phyloP scores from a whole-genome alignment of 192 early-diverging fungal species.

The Irineochytrium annulatum region DNA sequence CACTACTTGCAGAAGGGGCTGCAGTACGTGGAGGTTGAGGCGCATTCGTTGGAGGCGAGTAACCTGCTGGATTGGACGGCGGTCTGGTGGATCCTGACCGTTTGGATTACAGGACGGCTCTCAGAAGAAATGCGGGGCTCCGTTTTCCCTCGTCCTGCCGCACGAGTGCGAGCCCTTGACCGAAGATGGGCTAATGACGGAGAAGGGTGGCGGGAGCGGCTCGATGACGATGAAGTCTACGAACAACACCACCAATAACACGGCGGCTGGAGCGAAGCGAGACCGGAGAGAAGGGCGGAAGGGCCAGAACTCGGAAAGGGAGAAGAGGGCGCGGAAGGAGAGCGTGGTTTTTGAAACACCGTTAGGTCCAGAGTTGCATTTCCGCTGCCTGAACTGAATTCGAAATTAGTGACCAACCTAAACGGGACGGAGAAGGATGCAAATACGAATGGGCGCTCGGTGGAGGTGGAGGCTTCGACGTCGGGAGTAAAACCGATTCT shows the following conservation, averaged over 20 bases:
- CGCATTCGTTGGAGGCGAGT: slow-evolving; percentile 73
- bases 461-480: too few relatives aligned
- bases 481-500: slow-evolving; percentile 28
- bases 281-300: slow-evolving; percentile 9
- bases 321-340: slow-evolving; percentile 13
- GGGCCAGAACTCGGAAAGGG: slow-evolving; percentile 7
- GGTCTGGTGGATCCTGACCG: too few relatives aligned
- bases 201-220: slow-evolving; percentile 11
- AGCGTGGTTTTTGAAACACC: not conserved
- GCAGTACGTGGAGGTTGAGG: slow-evolving; percentile 85
- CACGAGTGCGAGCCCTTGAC: slow-evolving; percentile 60
- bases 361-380: too few relatives aligned
- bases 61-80: too few relatives aligned
- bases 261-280: not conserved
- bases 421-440: too few relatives aligned
- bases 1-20: slow-evolving; percentile 87
- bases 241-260: not conserved
- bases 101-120: slow-evolving; percentile 73
- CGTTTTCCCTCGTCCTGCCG: slow-evolving; percentile 61
- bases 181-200: slow-evolving; percentile 5
- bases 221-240: slow-evolving; percentile 8
- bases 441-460: too few relatives aligned
- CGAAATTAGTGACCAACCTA: too few relatives aligned
- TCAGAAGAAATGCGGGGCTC: slow-evolving; percentile 63
- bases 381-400: too few relatives aligned